Percentiles rank a stretch among this genome's conserved stretches.
These are phyloP conservation scores for Aspergillus transmontanensis DNA, from an alignment of 2,329 filamentous ascomycete species.

Conservation along the genomic window DNA sequence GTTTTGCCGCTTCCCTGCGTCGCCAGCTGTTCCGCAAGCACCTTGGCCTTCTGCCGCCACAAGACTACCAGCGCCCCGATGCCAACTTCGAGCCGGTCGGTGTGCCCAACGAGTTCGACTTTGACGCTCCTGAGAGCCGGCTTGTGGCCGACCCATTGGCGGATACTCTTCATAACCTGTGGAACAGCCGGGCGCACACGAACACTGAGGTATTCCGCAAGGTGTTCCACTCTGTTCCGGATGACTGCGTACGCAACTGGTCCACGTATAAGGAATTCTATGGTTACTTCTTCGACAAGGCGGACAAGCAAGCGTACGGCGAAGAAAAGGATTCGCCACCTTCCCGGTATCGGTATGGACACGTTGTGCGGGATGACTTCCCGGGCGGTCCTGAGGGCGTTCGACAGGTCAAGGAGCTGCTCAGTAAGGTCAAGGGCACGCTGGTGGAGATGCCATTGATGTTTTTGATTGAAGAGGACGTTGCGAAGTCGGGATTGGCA, in stretches of 20 bases:
- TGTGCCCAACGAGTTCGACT: slow-evolving; percentile 58
- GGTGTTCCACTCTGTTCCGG: slow-evolving; percentile 65
- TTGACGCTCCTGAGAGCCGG: slow-evolving; percentile 51
- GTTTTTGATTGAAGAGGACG: slow-evolving; percentile 82
- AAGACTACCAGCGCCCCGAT: slow-evolving; percentile 65
- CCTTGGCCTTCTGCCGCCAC: slow-evolving; percentile 75
- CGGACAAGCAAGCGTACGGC: slow-evolving; percentile 46
- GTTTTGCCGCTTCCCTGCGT: slow-evolving; percentile 78
- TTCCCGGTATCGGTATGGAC: slow-evolving; percentile 75
- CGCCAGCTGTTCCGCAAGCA: slow-evolving; percentile 90
- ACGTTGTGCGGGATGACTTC: slow-evolving; percentile 82
- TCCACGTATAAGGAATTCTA: slow-evolving; percentile 66
- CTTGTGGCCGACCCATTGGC: slow-evolving; percentile 61
- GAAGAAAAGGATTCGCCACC: slow-evolving; percentile 45
- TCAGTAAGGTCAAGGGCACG: slow-evolving; percentile 68
- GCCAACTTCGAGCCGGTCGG: slow-evolving; percentile 62
- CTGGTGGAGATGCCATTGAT: slow-evolving; percentile 88
- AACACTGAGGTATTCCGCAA: slow-evolving; percentile 64
- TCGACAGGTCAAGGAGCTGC: slow-evolving; percentile 70
- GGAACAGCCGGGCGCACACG: slow-evolving; percentile 60
- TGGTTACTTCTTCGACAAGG: slow-evolving; percentile 58
- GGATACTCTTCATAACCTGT: slow-evolving; percentile 57
- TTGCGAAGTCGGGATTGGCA: slow-evolving; percentile 78
- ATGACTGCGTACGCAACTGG: slow-evolving; percentile 61
- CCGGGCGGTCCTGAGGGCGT: slow-evolving; percentile 63